These are phyloP conservation scores for Aurantiochytrium sp. DNA, from an alignment of 108 stramenopile species.

Conservation along the genomic window DNA sequence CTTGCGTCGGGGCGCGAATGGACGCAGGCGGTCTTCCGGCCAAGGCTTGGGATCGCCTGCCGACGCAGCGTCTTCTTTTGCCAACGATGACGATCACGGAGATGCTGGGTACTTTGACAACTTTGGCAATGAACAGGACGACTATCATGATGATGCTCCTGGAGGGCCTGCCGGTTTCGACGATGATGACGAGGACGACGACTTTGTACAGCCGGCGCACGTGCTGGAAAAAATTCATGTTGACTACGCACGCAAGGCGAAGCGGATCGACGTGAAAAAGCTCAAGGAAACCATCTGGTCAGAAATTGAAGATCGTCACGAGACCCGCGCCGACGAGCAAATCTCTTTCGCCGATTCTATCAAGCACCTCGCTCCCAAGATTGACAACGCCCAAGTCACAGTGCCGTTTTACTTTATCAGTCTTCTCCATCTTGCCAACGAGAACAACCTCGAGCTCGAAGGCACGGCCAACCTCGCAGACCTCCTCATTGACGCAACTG, in stretches of 20 bases:
- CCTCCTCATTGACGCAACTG: background rate
- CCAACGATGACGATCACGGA: background rate
- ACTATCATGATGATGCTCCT: background rate
- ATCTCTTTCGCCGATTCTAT: background rate
- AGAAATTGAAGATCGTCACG: slow-evolving; percentile 5
- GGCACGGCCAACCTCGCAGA: slow-evolving; percentile 25
- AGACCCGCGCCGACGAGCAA: background rate
- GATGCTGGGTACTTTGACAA: background rate
- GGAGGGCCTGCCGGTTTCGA: background rate
- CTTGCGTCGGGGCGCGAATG: background rate
- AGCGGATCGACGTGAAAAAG: slow-evolving; percentile 31
- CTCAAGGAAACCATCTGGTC: slow-evolving; percentile 36
- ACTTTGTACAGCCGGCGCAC: slow-evolving; percentile 14
- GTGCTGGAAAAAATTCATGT: slow-evolving; percentile 33
- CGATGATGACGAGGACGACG: slow-evolving; percentile 12
- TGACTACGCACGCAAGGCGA: slow-evolving; percentile 29
- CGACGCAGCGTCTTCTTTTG: background rate
- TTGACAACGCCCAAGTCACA: slow-evolving; percentile 76
- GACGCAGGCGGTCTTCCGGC: background rate
- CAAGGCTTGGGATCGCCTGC: background rate
- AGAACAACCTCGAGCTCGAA: slow-evolving; percentile 79
- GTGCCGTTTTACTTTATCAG: slow-evolving; percentile 95
- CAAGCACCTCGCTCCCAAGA: background rate
- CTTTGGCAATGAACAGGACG: background rate
- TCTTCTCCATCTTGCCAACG: slow-evolving; percentile 90